A percentile compares a stretch with the other conserved stretches of the same genome.
Conservation (phyloP, 495 filamentous ascomycete genomes). For the Hypoxylon trugodes region DNA sequence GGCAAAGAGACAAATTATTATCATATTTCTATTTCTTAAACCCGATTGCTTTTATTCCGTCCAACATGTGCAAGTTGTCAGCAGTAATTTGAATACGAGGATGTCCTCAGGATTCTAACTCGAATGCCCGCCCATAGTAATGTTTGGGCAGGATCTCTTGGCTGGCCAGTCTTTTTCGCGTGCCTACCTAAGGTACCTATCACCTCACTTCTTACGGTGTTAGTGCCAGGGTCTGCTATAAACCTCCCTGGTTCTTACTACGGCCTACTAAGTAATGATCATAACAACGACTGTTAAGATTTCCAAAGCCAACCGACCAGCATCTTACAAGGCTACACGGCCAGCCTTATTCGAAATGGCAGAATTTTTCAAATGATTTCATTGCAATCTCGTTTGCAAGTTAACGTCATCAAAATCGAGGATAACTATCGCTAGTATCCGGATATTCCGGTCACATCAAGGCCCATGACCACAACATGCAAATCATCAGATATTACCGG, state of each 20-base stretch:
- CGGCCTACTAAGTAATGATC: not conserved
- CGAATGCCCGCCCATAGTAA: conserved; percentile 3
- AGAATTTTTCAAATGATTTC: not conserved
- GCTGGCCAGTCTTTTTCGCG: conserved; percentile 7
- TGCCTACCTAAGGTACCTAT: too few relatives aligned
- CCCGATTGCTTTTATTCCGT: not conserved
- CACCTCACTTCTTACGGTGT: conserved; percentile 15
- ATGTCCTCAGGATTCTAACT: conserved; percentile 5
- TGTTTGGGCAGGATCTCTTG: conserved; percentile 35
- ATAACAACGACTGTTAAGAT: too few relatives aligned
- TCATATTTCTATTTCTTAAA: not conserved
- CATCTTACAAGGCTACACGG: conserved; percentile 20
- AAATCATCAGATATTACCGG: conserved; percentile 22
- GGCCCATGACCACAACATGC: conserved; percentile 6
- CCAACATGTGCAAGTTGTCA: not conserved
- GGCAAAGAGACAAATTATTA: not conserved
- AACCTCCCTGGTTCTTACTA: not conserved
- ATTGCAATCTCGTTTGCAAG: not conserved
- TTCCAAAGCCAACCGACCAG: conserved; percentile 8
- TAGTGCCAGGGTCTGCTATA: conserved; percentile 4
- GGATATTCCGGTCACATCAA: conserved; percentile 2
- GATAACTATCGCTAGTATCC: not conserved
- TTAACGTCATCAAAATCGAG: conserved; percentile 25
- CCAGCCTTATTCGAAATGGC: conserved; percentile 16
- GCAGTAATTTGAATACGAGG: not conserved